Evolutionary conservation across 352 stramenopile genomes (phyloP).

Genomic region (Globisporangium camurandrum): DNA sequence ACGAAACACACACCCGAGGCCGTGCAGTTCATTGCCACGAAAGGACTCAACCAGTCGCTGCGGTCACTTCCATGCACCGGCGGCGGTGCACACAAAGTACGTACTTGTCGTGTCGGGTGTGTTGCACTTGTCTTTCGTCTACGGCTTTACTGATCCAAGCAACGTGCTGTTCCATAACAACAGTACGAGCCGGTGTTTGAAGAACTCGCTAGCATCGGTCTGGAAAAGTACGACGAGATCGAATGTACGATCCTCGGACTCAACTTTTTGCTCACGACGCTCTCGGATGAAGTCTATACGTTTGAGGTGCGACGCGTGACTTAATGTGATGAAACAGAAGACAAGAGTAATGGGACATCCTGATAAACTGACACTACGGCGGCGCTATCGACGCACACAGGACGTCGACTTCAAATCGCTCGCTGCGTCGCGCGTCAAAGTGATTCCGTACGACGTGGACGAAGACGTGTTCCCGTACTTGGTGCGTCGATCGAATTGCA

Average conservation of each 20-base stretch:
- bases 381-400: slow-evolving; percentile 13
- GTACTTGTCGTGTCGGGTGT: background rate
- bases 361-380: background rate
- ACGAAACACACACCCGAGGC: slow-evolving; percentile 66
- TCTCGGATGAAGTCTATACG: slow-evolving; percentile 97
- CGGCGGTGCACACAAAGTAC: slow-evolving; percentile 78
- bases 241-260: slow-evolving; percentile 96
- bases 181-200: slow-evolving; percentile 68
- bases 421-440: slow-evolving; percentile 63
- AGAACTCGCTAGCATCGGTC: slow-evolving; percentile 73
- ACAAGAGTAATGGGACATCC: too few relatives aligned
- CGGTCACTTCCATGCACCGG: slow-evolving; percentile 72
- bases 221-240: slow-evolving; percentile 91
- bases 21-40: slow-evolving; percentile 67
- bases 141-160: too few relatives aligned
- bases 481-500: slow-evolving; percentile 22
- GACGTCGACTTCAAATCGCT: slow-evolving; percentile 79
- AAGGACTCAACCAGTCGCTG: slow-evolving; percentile 79
- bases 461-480: slow-evolving; percentile 83
- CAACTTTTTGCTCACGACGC: slow-evolving; percentile 94
- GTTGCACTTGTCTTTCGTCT: too few relatives aligned
- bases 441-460: slow-evolving; percentile 68
- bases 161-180: background rate
- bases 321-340: too few relatives aligned
- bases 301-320: slow-evolving; percentile 77